A percentile compares a stretch with the other conserved stretches of the same genome.
Conservation (phyloP, 768 basidiomycete species). For the Rhodotorula kratochvilovae region DNA sequence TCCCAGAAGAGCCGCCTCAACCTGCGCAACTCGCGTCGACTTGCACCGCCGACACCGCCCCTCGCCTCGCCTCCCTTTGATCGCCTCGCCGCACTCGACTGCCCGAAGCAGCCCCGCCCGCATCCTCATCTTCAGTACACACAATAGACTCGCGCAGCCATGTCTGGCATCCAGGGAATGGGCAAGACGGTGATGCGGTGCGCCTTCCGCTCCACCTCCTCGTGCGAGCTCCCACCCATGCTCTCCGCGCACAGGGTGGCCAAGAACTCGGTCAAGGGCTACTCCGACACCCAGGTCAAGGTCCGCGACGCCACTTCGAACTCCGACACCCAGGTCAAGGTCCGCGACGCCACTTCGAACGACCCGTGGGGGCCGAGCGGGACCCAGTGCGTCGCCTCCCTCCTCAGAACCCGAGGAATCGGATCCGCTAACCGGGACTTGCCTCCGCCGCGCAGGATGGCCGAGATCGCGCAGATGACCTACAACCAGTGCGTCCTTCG, state of each 20-base stretch:
- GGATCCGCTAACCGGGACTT: neutral
- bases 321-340: constrained; percentile 86
- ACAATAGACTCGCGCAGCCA: neutral
- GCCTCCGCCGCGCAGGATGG: constrained; percentile 60
- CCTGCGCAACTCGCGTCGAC: too few relatives aligned
- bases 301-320: constrained; percentile 61
- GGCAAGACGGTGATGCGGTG: constrained; percentile 40
- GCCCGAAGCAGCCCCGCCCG: too few relatives aligned
- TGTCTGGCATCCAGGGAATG: constrained; percentile 29
- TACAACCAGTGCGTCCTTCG: constrained; percentile 80
- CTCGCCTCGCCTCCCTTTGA: neutral
- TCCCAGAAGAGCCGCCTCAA: too few relatives aligned
- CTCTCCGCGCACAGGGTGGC: constrained; percentile 7
- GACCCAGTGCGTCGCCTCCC: constrained; percentile 54
- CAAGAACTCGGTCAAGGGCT: constrained; percentile 53
- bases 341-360: constrained; percentile 58
- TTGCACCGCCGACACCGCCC: neutral
- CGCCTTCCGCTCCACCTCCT: neutral
- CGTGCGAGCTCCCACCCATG: neutral
- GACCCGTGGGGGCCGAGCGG: constrained; percentile 98
- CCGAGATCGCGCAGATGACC: constrained; percentile 92
- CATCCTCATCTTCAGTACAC: neutral
- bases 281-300: constrained; percentile 91
- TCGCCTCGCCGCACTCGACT: too few relatives aligned
- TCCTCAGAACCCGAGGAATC: neutral